A percentile compares a stretch with the other conserved stretches of the same genome.
Evolutionary conservation across 2,329 filamentous ascomycete species (phyloP).

Genomic region (Tolypocladium capitatum): DNA sequence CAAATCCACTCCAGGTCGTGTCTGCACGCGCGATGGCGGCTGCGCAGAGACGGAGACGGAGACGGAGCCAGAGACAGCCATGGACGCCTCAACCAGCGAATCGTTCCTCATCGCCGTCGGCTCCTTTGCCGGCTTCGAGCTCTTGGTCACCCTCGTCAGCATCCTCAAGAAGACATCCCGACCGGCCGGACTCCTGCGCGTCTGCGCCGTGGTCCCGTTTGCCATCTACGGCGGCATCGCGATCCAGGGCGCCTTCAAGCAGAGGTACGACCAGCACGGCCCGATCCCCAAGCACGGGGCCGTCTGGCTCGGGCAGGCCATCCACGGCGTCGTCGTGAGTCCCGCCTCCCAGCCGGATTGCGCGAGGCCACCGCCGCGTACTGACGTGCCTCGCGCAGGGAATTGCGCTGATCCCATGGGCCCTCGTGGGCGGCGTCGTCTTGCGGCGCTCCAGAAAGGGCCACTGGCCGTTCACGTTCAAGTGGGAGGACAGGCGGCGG

Average conservation of each 20-base stretch:
- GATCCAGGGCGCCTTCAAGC: constrained; percentile 1
- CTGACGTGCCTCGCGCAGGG: background rate
- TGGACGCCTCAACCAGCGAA: background rate
- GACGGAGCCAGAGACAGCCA: background rate
- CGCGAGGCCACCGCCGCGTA: too few species aligned
- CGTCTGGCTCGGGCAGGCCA: constrained; percentile 1
- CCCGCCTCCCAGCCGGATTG: too few species aligned
- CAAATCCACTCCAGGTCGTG: too few species aligned
- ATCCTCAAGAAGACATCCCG: background rate
- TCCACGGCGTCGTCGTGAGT: constrained; percentile 1
- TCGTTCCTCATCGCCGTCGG: background rate
- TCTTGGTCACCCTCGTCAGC: background rate
- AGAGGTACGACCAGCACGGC: background rate
- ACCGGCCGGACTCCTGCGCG: background rate
- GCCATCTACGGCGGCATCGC: constrained; percentile 5
- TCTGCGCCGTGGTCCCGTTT: constrained; percentile 1
- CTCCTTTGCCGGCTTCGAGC: background rate
- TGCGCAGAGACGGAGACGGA: too few species aligned
- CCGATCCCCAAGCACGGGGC: background rate
- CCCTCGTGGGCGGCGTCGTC: background rate
- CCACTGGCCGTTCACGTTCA: background rate
- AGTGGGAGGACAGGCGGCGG: background rate
- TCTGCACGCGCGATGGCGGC: too few species aligned
- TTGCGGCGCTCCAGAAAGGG: background rate
- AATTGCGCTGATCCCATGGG: background rate